Conservation (phyloP, 495 filamentous ascomycete genomes). For the Penicillium robsamsonii region DNA sequence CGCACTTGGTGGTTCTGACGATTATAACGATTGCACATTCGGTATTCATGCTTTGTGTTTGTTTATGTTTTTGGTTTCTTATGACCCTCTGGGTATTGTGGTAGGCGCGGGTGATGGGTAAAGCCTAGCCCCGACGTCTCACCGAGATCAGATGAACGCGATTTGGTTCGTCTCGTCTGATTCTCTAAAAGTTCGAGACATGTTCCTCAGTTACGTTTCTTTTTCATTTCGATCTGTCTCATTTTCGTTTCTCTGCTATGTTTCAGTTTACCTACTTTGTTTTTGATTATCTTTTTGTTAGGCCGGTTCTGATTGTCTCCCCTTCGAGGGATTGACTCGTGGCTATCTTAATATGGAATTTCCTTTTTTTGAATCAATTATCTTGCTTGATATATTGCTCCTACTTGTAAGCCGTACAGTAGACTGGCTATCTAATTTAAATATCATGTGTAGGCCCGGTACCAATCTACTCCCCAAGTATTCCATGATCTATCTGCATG, state of each 20-base stretch:
- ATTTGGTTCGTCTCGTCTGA: conserved; percentile 11
- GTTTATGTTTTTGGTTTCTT: conserved; percentile 13
- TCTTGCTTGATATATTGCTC: not conserved
- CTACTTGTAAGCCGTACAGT: not conserved
- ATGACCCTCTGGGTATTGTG: conserved; percentile 20
- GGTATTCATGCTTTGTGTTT: conserved; percentile 15
- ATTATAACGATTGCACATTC: conserved; percentile 3
- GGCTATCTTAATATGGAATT: conserved; percentile 35
- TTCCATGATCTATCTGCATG: not conserved
- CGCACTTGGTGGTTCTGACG: conserved; percentile 1
- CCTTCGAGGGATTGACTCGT: conserved; percentile 52
- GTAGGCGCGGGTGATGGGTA: conserved; percentile 35
- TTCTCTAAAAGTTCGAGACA: conserved; percentile 27
- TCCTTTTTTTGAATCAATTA: conserved; percentile 13
- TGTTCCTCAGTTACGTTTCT: conserved; percentile 19
- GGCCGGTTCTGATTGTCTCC: conserved; percentile 59
- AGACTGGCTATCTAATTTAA: no score
- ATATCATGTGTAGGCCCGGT: not conserved
- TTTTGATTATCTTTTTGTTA: conserved; percentile 19
- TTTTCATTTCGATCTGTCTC: conserved; percentile 22
- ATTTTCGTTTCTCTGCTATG: conserved; percentile 21
- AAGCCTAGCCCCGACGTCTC: conserved; percentile 34
- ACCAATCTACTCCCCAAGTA: not conserved
- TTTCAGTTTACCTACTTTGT: not conserved
- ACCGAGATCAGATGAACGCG: conserved; percentile 23